Evolutionary conservation across 2,329 filamentous ascomycete species (phyloP).

Genomic region (Leptodontidium sp.): DNA sequence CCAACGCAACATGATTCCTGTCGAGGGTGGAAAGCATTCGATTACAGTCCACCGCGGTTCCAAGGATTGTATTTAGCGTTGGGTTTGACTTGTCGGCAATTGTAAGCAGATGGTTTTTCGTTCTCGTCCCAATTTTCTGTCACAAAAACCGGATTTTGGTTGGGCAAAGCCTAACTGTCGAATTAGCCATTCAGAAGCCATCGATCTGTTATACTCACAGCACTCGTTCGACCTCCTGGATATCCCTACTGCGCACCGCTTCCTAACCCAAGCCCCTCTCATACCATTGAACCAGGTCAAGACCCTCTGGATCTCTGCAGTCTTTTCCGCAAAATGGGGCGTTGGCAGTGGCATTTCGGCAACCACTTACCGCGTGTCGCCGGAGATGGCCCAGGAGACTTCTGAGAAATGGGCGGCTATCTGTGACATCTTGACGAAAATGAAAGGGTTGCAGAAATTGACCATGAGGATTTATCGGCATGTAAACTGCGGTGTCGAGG

Average conservation of each 20-base stretch:
- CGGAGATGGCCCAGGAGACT: background rate
- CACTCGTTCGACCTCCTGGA: slow-evolving; percentile 13
- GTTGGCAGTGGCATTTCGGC: background rate
- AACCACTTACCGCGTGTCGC: background rate
- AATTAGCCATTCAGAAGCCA: slow-evolving; percentile 10
- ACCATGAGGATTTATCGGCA: background rate
- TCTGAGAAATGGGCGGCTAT: background rate
- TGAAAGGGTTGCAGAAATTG: slow-evolving; percentile 2
- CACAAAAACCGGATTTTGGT: background rate
- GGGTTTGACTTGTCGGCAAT: background rate
- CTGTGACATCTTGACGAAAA: background rate
- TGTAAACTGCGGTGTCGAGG: background rate
- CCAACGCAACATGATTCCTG: slow-evolving; percentile 19
- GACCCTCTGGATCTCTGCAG: background rate
- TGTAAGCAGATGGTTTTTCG: background rate
- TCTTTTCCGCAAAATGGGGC: background rate
- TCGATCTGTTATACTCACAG: background rate
- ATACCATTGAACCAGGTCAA: background rate
- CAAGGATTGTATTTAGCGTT: slow-evolving; percentile 12
- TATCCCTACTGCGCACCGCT: slow-evolving; percentile 3
- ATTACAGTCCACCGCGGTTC: background rate
- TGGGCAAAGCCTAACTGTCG: background rate
- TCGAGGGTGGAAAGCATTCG: slow-evolving; percentile 8
- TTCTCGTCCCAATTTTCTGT: background rate
- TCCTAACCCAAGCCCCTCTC: background rate